Conservation (phyloP, 352 stramenopile genomes). For the Globisporangium echinulatum region DNA sequence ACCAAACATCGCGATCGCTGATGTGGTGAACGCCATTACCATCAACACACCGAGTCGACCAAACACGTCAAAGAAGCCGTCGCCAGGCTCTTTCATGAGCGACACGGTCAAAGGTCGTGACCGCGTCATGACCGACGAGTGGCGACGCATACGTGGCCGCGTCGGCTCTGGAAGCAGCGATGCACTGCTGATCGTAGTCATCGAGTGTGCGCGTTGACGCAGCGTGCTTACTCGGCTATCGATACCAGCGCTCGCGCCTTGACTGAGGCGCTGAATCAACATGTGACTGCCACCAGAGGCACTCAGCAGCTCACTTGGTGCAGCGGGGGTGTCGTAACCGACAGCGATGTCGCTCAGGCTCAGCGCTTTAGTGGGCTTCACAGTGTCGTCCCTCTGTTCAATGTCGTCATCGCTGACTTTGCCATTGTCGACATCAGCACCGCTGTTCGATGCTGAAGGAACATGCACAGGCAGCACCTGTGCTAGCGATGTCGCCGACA, state of each 20-base stretch:
- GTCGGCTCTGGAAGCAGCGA: not conserved
- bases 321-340: not conserved
- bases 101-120: not conserved
- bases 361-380: not conserved
- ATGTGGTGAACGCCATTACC: slow-evolving; percentile 13
- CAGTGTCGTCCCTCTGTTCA: not conserved
- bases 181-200: not conserved
- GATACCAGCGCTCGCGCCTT: not conserved
- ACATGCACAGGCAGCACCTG: not conserved
- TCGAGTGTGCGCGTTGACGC: not conserved
- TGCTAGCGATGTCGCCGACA: not conserved
- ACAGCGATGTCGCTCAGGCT: not conserved
- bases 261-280: not conserved
- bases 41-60: slow-evolving; percentile 8
- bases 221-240: not conserved
- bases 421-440: too few relatives aligned
- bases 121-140: slow-evolving; percentile 6
- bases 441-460: too few relatives aligned
- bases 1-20: slow-evolving; percentile 8
- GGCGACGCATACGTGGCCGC: not conserved
- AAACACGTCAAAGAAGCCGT: slow-evolving; percentile 14
- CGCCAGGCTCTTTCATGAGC: not conserved
- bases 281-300: not conserved
- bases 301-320: not conserved
- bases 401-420: not conserved